Percentiles rank a stretch among this genome's conserved stretches.
Evolutionary conservation across 805 yeast genomes (phyloP).

Genomic region (Nakazawaea ambrosiae): DNA sequence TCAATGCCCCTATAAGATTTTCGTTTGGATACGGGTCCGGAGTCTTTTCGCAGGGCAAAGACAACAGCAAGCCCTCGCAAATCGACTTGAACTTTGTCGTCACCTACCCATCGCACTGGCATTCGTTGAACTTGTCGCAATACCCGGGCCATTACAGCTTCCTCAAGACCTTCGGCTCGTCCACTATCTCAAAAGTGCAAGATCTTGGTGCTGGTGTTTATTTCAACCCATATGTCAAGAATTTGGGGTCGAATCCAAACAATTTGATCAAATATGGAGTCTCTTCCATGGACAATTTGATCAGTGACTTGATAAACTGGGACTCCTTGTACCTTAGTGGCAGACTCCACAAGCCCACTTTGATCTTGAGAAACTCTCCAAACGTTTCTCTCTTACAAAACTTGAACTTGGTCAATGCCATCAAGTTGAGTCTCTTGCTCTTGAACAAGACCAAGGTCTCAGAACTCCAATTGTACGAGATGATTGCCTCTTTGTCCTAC

Average conservation of each 20-base stretch:
- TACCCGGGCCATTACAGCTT: conserved; percentile 75
- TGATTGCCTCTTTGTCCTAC: conserved; percentile 76
- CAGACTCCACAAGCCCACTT: conserved; percentile 89
- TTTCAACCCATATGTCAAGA: conserved; percentile 81
- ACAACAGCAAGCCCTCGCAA: conserved; percentile 36
- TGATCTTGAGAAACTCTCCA: conserved; percentile 58
- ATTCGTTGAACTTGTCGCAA: conserved; percentile 58
- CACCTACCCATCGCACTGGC: conserved; percentile 69
- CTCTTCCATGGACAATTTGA: conserved; percentile 52
- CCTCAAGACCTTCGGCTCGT: conserved; percentile 52
- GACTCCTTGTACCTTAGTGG: conserved; percentile 83
- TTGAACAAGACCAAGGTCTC: conserved; percentile 27
- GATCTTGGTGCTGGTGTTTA: conserved; percentile 84
- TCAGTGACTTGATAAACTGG: conserved; percentile 79
- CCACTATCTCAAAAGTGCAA: conserved; percentile 50
- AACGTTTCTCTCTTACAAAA: conserved; percentile 63
- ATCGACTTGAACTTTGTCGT: conserved; percentile 84
- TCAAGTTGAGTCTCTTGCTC: conserved; percentile 57
- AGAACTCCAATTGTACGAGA: conserved; percentile 63
- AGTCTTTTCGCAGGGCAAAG: conserved; percentile 71
- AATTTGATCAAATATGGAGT: conserved; percentile 78
- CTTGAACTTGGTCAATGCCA: conserved; percentile 70
- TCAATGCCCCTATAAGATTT: conserved; percentile 65
- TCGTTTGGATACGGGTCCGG: conserved; percentile 96
- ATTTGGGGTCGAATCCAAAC: conserved; percentile 33